Conservation (phyloP, 768 basidiomycete species). For the Lentinula raphanica region DNA sequence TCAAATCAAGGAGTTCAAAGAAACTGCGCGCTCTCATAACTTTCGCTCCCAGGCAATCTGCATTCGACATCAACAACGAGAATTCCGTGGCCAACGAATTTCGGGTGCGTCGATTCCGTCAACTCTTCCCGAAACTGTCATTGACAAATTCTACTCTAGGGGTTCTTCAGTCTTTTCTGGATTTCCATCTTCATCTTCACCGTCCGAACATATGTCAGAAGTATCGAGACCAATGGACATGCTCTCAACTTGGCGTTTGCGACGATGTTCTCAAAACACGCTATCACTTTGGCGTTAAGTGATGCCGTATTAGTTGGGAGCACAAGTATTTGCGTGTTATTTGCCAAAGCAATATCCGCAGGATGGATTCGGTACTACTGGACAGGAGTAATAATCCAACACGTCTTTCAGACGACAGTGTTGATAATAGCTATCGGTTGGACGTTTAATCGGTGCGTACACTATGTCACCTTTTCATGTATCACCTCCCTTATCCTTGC, state of each 20-base stretch:
- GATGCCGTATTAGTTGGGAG: slow-evolving; percentile 77
- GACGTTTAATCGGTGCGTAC: slow-evolving; percentile 67
- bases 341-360: slow-evolving; percentile 68
- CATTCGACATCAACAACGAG: slow-evolving; percentile 79
- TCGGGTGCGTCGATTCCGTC: slow-evolving; percentile 52
- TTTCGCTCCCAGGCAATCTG: slow-evolving; percentile 81
- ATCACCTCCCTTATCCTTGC: background rate
- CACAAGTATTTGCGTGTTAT: slow-evolving; percentile 77
- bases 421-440: slow-evolving; percentile 75
- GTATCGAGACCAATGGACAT: slow-evolving; percentile 73
- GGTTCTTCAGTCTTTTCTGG: slow-evolving; percentile 96
- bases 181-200: slow-evolving; percentile 81
- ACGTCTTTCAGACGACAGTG: slow-evolving; percentile 68
- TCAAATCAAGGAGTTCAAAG: slow-evolving; percentile 67
- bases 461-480: background rate
- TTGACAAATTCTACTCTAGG: slow-evolving; percentile 48
- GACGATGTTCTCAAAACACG: slow-evolving; percentile 83
- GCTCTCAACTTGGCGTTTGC: slow-evolving; percentile 79
- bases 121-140: too few relatives aligned
- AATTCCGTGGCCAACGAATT: slow-evolving; percentile 77
- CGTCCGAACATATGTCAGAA: slow-evolving; percentile 69
- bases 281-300: slow-evolving; percentile 71
- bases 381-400: slow-evolving; percentile 74
- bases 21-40: slow-evolving; percentile 79
- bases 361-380: slow-evolving; percentile 82